phyloP scores from a whole-genome alignment of 163 green algal species.

The Trebouxia gelatinosa region DNA sequence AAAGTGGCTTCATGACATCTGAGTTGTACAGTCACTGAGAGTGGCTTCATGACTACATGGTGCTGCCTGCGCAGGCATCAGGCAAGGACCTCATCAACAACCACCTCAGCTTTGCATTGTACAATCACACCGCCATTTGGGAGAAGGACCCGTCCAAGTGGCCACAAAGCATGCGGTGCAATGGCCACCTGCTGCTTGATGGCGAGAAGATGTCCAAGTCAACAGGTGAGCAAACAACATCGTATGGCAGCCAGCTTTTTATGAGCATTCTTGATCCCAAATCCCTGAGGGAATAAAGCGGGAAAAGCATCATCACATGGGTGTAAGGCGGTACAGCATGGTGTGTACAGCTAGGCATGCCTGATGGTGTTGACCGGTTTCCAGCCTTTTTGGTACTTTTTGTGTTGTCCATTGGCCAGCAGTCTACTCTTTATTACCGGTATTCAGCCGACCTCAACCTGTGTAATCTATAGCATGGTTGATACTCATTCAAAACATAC shows the following conservation, averaged over 20 bases:
- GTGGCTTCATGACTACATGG: no score
- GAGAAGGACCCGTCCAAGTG: conserved; percentile 60
- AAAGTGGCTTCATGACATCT: no score
- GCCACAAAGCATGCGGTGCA: conserved; percentile 87
- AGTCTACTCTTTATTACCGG: no score
- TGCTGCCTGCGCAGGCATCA: conserved; percentile 48
- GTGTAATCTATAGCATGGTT: no score
- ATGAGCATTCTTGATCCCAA: not conserved
- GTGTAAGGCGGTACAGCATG: no score
- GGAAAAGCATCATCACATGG: not conserved
- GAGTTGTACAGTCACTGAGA: no score
- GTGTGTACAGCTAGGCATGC: no score
- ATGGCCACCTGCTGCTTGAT: conserved; percentile 98
- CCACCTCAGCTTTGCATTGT: conserved; percentile 97
- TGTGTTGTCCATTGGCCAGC: no score
- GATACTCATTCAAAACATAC: no score
- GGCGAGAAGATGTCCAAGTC: conserved; percentile 98
- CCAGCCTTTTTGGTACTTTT: no score
- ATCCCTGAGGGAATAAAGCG: not conserved
- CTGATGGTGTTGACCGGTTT: no score
- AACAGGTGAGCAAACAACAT: conserved; percentile 76
- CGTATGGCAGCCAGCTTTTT: not conserved
- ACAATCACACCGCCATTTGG: conserved; percentile 98
- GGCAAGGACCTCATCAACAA: conserved; percentile 98
- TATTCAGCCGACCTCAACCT: no score